Evolutionary conservation across 1,284 basidiomycete genomes (phyloP), one percentile per base, ranked within the genome.

Genomic region (Ceratorhiza oryzae-sativae): DNA sequence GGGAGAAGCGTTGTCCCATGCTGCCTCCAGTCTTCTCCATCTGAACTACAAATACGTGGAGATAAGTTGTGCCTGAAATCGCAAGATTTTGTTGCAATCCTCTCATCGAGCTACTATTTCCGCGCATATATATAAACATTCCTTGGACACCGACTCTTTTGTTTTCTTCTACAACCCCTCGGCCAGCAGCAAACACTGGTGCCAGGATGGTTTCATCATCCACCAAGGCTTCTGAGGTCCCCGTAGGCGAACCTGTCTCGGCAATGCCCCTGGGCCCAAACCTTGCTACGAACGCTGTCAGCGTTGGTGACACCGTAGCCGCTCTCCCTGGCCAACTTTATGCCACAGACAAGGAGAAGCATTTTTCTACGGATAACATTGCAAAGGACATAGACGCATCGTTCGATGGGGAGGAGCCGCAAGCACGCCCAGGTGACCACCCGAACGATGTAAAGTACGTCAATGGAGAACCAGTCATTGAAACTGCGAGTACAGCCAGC

Each of bases 391-490:
- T 34, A 20, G 20, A 30, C 27, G 12, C 18, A 8, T 56, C 65
- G 20, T 23, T 68, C 18, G 51, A 56, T 30, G 65, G 56, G 39
- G 56, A 68, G 39, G 25, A 41, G 8, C 36, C 51, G 12, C 36
- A 42, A 12, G 20, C 39, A 1, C 36, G 45, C 25, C 20, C 36
- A 12, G 30, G 56, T 30, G 39, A 39, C 6, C 46, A 56, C 20
- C 45, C 25, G 6, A 25, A 25, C 10, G 41, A 55, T 42, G 51
- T 68, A 23, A 68, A 45, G 25, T 53, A 42, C 12, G 79, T 84
- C 63, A 84, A 86, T 39, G 85, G 85, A 48, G 85, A 87, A 77
- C 86, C 86, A 0, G 83, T 88, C 45, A 83, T 88, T 65, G 83
- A 80, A 1, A 68, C 65, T 13, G 65, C 56, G 25, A 9, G 51